Evolutionary conservation across 345 rosid genomes (phyloP).

Genomic region (Euphorbia pulcherrima): DNA sequence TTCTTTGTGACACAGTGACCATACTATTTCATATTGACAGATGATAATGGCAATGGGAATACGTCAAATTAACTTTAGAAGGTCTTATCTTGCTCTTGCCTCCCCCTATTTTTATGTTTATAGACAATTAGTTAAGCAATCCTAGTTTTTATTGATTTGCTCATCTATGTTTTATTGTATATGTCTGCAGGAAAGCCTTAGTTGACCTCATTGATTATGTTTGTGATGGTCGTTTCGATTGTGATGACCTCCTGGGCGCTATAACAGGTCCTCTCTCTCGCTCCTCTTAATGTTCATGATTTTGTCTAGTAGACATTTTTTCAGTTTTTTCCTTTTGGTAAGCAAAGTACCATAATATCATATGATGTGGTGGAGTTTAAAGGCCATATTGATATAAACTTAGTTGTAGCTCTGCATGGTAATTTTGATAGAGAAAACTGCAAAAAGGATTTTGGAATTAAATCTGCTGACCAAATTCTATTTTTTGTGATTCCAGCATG

Average conservation of each 20-base stretch:
- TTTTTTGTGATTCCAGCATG: background rate
- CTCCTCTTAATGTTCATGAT: constrained; percentile 1
- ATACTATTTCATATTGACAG: constrained; percentile 33
- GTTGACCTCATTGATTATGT: constrained; percentile 65
- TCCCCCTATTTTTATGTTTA: background rate
- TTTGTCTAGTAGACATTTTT: background rate
- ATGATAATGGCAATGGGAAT: constrained; percentile 75
- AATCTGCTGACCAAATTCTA: background rate
- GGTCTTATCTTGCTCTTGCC: constrained; percentile 35
- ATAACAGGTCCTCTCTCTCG: constrained; percentile 55
- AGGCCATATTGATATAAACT: background rate
- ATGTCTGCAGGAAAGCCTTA: constrained; percentile 49
- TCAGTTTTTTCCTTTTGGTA: background rate
- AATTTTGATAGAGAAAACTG: background rate
- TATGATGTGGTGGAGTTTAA: background rate
- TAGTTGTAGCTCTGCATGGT: background rate
- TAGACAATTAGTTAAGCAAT: background rate
- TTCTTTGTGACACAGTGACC: constrained; percentile 20
- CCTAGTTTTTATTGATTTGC: background rate
- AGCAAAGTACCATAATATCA: background rate
- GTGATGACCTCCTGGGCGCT: constrained; percentile 67
- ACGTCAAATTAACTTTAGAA: constrained; percentile 80
- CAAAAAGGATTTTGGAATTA: background rate
- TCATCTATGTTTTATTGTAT: constrained; percentile 8
- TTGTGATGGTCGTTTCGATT: constrained; percentile 61